These are phyloP conservation scores for Gaertneriomyces semiglobifer DNA, from an alignment of 192 early-diverging fungal genomes.

Conservation along the genomic window DNA sequence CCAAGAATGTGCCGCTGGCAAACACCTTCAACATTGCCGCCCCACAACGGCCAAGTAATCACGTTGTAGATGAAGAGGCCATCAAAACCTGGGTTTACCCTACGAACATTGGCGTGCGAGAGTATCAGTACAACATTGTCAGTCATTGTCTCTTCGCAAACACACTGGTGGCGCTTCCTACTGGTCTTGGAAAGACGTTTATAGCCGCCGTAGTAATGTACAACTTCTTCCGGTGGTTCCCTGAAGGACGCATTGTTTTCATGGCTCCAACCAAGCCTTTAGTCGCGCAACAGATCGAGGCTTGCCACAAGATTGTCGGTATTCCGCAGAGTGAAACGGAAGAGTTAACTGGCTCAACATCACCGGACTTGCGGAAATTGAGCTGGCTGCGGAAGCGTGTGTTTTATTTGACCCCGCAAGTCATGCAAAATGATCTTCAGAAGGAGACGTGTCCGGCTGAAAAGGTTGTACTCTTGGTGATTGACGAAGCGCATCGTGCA, in stretches of 20 bases:
- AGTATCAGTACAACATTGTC: conserved; percentile 87
- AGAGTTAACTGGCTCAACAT: conserved; percentile 65
- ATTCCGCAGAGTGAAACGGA: conserved; percentile 62
- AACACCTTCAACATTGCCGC: neutral
- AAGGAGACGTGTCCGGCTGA: conserved; percentile 62
- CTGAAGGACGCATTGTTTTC: conserved; percentile 76
- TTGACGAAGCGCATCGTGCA: conserved; percentile 90
- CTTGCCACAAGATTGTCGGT: conserved; percentile 77
- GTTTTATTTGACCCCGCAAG: conserved; percentile 86
- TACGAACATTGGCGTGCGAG: conserved; percentile 65
- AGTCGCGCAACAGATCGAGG: conserved; percentile 86
- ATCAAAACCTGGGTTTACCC: conserved; percentile 73
- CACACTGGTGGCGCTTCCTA: conserved; percentile 77
- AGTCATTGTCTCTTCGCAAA: conserved; percentile 72
- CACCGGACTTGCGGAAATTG: conserved; percentile 46
- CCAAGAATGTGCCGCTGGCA: neutral
- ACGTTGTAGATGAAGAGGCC: conserved; percentile 48
- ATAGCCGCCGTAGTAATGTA: conserved; percentile 94
- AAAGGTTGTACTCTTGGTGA: conserved; percentile 67
- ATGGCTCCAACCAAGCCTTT: conserved; percentile 91
- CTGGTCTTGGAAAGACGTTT: conserved; percentile 89
- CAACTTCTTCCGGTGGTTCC: conserved; percentile 88
- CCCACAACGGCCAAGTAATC: conserved; percentile 11
- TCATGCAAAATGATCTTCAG: conserved; percentile 80
- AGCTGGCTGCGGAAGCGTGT: conserved; percentile 69